Conservation (phyloP, 1,284 basidiomycete genomes). For the Papiliotrema laurentii region DNA sequence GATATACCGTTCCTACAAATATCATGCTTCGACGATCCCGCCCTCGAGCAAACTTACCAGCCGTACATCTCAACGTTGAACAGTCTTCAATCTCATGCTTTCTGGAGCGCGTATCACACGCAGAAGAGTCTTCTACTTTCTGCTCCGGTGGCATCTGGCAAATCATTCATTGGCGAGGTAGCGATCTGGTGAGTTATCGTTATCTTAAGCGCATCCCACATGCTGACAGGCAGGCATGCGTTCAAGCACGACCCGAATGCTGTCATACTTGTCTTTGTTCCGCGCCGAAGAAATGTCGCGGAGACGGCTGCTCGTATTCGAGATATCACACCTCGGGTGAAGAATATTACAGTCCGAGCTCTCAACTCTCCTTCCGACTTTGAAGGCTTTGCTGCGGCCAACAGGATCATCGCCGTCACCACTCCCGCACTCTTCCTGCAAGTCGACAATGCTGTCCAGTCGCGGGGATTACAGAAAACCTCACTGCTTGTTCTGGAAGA, state of each 20-base stretch:
- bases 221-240: slow-evolving; percentile 36
- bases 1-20: slow-evolving; percentile 75
- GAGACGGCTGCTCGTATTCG: slow-evolving; percentile 42
- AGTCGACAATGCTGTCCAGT: slow-evolving; percentile 26
- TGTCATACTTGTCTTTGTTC: slow-evolving; percentile 39
- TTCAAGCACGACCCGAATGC: slow-evolving; percentile 35
- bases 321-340: slow-evolving; percentile 23
- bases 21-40: slow-evolving; percentile 54
- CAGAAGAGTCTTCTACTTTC: slow-evolving; percentile 70
- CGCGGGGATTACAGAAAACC: slow-evolving; percentile 48
- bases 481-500: slow-evolving; percentile 76
- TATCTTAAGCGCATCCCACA: no score
- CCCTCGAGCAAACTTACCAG: slow-evolving; percentile 53
- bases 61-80: slow-evolving; percentile 62
- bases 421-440: slow-evolving; percentile 41
- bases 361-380: slow-evolving; percentile 29
- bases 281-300: slow-evolving; percentile 37
- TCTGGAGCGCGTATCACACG: slow-evolving; percentile 77
- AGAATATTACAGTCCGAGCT: slow-evolving; percentile 23
- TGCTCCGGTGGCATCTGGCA: slow-evolving; percentile 76
- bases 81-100: slow-evolving; percentile 82
- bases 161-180: slow-evolving; percentile 68
- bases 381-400: slow-evolving; percentile 11
- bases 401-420: slow-evolving; percentile 40
- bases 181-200: slow-evolving; percentile 60